Base-by-base conservation (phyloP, 192 early-diverging fungal genomes). In the Linnemannia hyalina region DNA sequence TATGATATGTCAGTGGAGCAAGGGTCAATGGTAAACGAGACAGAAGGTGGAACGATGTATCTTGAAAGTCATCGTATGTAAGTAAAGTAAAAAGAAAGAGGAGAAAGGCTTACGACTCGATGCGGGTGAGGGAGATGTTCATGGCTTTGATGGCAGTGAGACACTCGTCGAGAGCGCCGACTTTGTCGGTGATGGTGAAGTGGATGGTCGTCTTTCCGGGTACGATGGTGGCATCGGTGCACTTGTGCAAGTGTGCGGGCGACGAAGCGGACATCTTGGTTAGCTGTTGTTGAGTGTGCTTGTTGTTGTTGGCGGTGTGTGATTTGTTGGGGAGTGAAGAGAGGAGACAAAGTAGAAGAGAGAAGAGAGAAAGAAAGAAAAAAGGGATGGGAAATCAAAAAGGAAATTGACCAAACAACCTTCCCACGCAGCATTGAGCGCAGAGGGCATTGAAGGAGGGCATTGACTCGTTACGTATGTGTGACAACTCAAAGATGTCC, bases 131-230 rank as follows among this genome's bases (percentile, higher is more conserved):
- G 8, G 96, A 97, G 38, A 99, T 90, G 52, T 93, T 89, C 75
- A 94, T 88, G 23, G 88, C 81, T 72, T 93, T 94, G 73, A 99
- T 92, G 26, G 91, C 92, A 35, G 88, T 80, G 13, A 99, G 93
- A 68, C 96, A 95, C 76, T 95, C 92, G 78, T 97, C 96, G 22
- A 99, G 91, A 6, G 93, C 93, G 9, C 98, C 98, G 15, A 98
- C 94, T 75, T 91, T 86, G 84, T 99, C 98, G 13, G 88, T 77
- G 74, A 98, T 94, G 15, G 95, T 93, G 77, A 99, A 96, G 80
- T 92, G 89, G 77, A 95, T 80, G 38, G 94, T 95, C 13, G 93
- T 92, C 69, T 76, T 76, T 71, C 79, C 80, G 13, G 85, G 85
- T 4, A 44, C 73, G 54, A 85, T 32, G 38, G 75, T 69, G 16